A percentile compares a stretch with the other conserved stretches of the same genome.
Conservation (phyloP, 768 basidiomycete genomes). For the Boletellus emodensis region DNA sequence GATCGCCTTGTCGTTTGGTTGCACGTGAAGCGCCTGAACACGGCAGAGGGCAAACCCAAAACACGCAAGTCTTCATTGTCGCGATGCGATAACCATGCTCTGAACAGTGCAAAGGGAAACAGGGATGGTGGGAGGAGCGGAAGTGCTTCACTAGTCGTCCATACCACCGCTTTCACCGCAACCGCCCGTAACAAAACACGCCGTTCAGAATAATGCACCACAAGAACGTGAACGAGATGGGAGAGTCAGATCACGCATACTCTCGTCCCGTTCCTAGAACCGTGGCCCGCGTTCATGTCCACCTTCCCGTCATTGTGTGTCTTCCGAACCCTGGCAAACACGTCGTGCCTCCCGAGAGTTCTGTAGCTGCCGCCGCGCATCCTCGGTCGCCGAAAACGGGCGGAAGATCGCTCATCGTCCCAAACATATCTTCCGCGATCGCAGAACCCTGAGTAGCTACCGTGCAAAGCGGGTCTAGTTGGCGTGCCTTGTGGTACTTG, state of each 20-base stretch:
- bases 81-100: neutral
- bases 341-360: conserved; percentile 81
- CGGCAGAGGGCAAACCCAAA: neutral
- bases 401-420: conserved; percentile 54
- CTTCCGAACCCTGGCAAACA: conserved; percentile 90
- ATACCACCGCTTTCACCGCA: conserved; percentile 76
- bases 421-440: conserved; percentile 90
- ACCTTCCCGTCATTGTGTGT: conserved; percentile 78
- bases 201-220: too few species aligned
- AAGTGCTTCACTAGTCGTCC: conserved; percentile 61
- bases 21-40: conserved; percentile 74
- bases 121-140: neutral
- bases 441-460: conserved; percentile 94
- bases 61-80: neutral
- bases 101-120: too few species aligned
- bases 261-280: conserved; percentile 88
- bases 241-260: conserved; percentile 54
- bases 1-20: conserved; percentile 85
- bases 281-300: conserved; percentile 95
- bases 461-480: conserved; percentile 79
- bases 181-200: conserved; percentile 44
- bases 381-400: conserved; percentile 53
- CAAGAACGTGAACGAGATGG: too few species aligned
- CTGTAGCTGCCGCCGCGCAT: conserved; percentile 58
- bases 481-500: conserved; percentile 88